phyloP scores from a whole-genome alignment of 129 eudicot species.

The Logfia minima region DNA sequence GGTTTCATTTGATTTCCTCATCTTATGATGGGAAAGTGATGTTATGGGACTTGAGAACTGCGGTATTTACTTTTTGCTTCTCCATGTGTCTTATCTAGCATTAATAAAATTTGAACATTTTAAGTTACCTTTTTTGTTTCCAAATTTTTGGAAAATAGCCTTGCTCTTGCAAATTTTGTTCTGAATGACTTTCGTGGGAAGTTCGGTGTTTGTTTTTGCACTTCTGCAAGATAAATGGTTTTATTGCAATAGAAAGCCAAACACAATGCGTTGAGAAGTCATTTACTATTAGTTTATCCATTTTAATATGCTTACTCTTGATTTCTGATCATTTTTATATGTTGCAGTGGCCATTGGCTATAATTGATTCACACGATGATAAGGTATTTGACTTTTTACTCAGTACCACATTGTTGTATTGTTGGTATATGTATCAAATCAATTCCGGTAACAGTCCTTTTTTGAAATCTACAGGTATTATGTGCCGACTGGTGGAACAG shows the following conservation, averaged over 20 bases:
- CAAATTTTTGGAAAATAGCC: neutral
- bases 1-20: constrained; percentile 84
- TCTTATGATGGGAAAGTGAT: constrained; percentile 96
- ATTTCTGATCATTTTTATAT: constrained; percentile 11
- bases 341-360: constrained; percentile 90
- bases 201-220: neutral
- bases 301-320: neutral
- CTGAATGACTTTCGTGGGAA: neutral
- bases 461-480: constrained; percentile 51
- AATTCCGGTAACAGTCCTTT: neutral
- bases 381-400: constrained; percentile 54
- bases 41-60: constrained; percentile 97
- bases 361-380: constrained; percentile 77
- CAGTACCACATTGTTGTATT: neutral
- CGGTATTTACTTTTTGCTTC: constrained; percentile 43
- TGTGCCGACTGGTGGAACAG: constrained; percentile 97
- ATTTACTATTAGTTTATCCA: neutral
- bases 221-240: neutral
- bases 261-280: neutral
- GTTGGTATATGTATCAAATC: neutral
- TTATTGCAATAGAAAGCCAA: neutral
- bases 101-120: neutral
- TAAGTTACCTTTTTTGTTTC: neutral
- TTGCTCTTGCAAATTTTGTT: neutral
- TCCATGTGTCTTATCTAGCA: neutral